phyloP scores from a whole-genome alignment of 73 alveolate species.

The Effrenium voratum region DNA sequence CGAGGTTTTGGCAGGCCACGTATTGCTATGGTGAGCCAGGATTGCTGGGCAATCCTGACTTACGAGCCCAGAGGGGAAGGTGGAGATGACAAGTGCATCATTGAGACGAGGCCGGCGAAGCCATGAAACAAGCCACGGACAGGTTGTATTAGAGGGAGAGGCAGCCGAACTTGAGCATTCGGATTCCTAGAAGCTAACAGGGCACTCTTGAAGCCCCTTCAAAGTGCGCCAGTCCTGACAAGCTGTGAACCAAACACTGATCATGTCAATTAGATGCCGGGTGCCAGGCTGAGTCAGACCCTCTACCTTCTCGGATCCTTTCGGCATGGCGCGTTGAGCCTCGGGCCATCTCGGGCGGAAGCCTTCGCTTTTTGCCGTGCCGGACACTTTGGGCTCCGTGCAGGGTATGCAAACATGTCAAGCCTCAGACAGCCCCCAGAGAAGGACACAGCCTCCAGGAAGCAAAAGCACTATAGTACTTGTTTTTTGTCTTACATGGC shows the following conservation, averaged over 20 bases:
- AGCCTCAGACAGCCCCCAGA: too few relatives aligned
- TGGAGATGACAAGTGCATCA: slow-evolving; percentile 18
- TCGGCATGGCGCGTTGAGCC: slow-evolving; percentile 25
- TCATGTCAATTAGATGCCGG: neutral
- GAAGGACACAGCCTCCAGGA: too few relatives aligned
- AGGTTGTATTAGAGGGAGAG: neutral
- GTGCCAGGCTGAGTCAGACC: slow-evolving; percentile 22
- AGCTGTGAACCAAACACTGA: neutral
- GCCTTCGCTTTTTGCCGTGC: too few relatives aligned
- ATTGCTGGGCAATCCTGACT: slow-evolving; percentile 35
- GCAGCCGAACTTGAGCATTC: too few relatives aligned
- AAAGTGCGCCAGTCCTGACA: too few relatives aligned
- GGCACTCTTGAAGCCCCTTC: too few relatives aligned
- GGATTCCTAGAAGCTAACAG: too few relatives aligned
- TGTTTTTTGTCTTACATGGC: too few relatives aligned
- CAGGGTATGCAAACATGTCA: too few relatives aligned
- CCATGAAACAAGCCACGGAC: neutral
- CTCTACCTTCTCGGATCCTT: slow-evolving; percentile 14
- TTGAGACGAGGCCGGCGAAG: neutral
- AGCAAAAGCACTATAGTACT: too few relatives aligned
- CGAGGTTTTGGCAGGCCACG: neutral
- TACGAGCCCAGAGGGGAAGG: neutral
- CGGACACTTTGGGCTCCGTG: too few relatives aligned
- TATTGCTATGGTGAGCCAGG: neutral
- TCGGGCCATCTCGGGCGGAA: too few relatives aligned